These are phyloP conservation scores for Chenopodium berlandieri DNA, from an alignment of 148 eudicot genomes.

Conservation along the genomic window DNA sequence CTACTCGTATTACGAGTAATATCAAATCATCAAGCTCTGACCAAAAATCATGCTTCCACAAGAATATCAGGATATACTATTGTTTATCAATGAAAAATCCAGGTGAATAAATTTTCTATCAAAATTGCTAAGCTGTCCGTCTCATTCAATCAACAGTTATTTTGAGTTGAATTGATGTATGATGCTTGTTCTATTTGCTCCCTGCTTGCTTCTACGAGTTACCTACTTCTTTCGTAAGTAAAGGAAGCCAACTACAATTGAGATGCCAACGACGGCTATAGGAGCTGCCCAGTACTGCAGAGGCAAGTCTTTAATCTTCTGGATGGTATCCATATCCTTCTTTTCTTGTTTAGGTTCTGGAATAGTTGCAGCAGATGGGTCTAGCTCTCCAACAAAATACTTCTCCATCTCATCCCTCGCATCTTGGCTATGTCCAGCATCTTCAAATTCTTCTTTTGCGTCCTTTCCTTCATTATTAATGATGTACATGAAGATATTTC, in stretches of 20 bases:
- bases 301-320: slow-evolving; percentile 48
- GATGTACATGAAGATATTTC: not conserved
- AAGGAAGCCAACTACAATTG: slow-evolving; percentile 53
- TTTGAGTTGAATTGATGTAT: not conserved
- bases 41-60: not conserved
- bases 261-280: slow-evolving; percentile 46
- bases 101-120: slow-evolving; percentile 10
- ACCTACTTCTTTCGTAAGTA: slow-evolving; percentile 60
- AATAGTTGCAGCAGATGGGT: slow-evolving; percentile 45
- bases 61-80: not conserved
- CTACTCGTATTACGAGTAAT: slow-evolving; percentile 25
- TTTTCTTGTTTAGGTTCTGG: slow-evolving; percentile 44
- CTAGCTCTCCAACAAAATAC: slow-evolving; percentile 81
- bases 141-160: not conserved
- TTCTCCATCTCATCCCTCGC: slow-evolving; percentile 74
- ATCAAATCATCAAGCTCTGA: not conserved
- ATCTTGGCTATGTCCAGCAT: slow-evolving; percentile 81
- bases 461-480: slow-evolving; percentile 59
- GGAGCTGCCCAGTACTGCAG: slow-evolving; percentile 72
- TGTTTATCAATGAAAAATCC: not conserved
- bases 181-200: not conserved
- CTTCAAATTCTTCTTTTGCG: slow-evolving; percentile 94
- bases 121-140: slow-evolving; percentile 21
- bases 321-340: slow-evolving; percentile 21
- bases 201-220: not conserved